Percentiles rank a stretch among this genome's conserved stretches.
Conservation (phyloP, 495 filamentous ascomycete species). For the Penicillium flavigenum region DNA sequence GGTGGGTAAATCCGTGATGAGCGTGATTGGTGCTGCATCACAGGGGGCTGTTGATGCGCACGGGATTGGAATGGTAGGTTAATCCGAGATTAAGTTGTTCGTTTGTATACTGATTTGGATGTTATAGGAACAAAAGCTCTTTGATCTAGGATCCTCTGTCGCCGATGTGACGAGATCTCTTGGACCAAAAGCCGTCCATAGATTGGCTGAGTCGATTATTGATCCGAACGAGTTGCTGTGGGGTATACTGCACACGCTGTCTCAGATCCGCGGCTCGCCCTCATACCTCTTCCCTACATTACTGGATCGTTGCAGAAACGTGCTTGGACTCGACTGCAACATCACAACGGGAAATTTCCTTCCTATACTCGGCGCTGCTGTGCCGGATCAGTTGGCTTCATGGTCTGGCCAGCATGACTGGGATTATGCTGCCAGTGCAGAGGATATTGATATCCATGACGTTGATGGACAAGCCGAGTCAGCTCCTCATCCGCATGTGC, state of each 20-base stretch:
- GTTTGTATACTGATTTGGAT: neutral
- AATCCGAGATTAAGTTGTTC: neutral
- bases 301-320: slow-evolving; percentile 37
- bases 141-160: slow-evolving; percentile 39
- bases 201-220: slow-evolving; percentile 34
- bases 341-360: slow-evolving; percentile 38
- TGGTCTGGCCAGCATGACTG: slow-evolving; percentile 26
- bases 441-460: slow-evolving; percentile 9
- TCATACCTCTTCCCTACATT: slow-evolving; percentile 44
- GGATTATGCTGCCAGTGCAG: slow-evolving; percentile 13
- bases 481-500: slow-evolving; percentile 8
- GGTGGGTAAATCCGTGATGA: slow-evolving; percentile 54
- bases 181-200: slow-evolving; percentile 30
- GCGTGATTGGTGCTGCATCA: slow-evolving; percentile 52
- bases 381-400: slow-evolving; percentile 12
- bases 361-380: slow-evolving; percentile 23
- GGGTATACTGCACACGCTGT: slow-evolving; percentile 44
- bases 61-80: slow-evolving; percentile 60
- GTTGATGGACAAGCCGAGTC: slow-evolving; percentile 14
- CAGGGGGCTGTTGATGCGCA: slow-evolving; percentile 57
- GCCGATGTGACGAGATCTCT: slow-evolving; percentile 41
- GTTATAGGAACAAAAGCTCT: slow-evolving; percentile 45
- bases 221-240: slow-evolving; percentile 44
- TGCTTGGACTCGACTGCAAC: slow-evolving; percentile 34
- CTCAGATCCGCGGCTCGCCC: slow-evolving; percentile 45